Base-by-base conservation (phyloP, 768 basidiomycete species). In the Cyclocybe cylindracea region DNA sequence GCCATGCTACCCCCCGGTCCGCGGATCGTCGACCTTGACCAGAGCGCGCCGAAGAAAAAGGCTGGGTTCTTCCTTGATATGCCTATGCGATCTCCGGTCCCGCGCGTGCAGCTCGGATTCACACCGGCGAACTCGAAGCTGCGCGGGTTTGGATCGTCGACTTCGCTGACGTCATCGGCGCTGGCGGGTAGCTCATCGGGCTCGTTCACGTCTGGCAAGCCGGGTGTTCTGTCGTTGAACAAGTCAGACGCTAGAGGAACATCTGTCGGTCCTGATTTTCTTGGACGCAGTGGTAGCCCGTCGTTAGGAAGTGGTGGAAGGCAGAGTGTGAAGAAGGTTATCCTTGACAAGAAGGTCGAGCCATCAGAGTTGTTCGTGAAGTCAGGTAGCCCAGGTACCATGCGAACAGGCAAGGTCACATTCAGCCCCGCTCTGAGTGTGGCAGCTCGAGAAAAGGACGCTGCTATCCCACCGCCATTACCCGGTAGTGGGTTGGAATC, bases 251-350 rank as follows among this genome's bases (percentile, higher is more conserved):
- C 69, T 46, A 75, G 76, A 60, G 66, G 67, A 8, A 72, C 76
- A 16, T 66, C 73, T 33, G 54, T 69, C 10, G 69, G 70, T 1
- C 77, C 88, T 4, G 90, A 93, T 54, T 83, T 90, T 60, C 53
- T 87, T 50, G 78, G 76, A 39, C 78, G 79, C 29, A 82, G 80
- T 49, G 71, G 79, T 8, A 85, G 82, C 56, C 84, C 86, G 1
- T 75, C 83, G 4, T 67, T 91, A 44, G 89, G 89, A 5, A 87
- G 80, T 60, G 89, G 83, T 39, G 76, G 70, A 52, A 77, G 86
- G 48, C 83, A 87, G 51, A 96, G 92, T 64, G 91, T 96, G 51
- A 98, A 98, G 76, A 96, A 96, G 65, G 79, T 98, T 51, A 86
- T 94, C 35, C 66, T 97, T 55, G 89, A 94, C 63, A 94, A 90